phyloP scores from a whole-genome alignment of 352 stramenopile species.

The Phytophthora multivora region DNA sequence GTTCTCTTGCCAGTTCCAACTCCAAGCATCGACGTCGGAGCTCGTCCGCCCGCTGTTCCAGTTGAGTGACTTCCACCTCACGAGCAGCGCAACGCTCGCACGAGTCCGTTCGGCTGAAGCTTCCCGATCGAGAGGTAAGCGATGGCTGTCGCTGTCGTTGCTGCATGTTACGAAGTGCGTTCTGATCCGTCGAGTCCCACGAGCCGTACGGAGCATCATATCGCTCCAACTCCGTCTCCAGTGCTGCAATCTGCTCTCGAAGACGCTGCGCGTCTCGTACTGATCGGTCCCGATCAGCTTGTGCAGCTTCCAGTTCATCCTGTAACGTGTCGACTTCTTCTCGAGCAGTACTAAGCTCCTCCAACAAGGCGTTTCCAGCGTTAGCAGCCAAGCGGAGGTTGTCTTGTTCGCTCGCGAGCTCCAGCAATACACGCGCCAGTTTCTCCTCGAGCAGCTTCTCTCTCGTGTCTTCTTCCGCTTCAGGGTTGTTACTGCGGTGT shows the following conservation, averaged over 20 bases:
- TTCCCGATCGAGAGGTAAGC: conserved; percentile 14
- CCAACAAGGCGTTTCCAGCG: conserved; percentile 53
- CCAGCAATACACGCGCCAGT: conserved; percentile 44
- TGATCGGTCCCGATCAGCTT: conserved; percentile 22
- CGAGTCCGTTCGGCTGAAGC: conserved; percentile 15
- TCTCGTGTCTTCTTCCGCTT: conserved; percentile 21
- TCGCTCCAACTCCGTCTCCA: conserved; percentile 41
- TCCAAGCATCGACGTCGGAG: conserved; percentile 52
- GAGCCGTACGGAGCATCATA: conserved; percentile 11
- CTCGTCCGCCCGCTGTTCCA: conserved; percentile 34
- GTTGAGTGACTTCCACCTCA: conserved; percentile 19
- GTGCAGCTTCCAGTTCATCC: conserved; percentile 31
- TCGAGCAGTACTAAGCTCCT: conserved; percentile 38
- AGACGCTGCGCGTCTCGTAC: conserved; percentile 31
- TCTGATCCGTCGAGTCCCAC: conserved; percentile 8
- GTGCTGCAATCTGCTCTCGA: conserved; percentile 25
- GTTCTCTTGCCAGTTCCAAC: conserved; percentile 44
- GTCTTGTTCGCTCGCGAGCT: conserved; percentile 48
- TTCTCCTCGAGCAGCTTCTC: conserved; percentile 42
- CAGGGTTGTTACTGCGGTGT: conserved; percentile 25
- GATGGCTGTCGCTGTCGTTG: conserved; percentile 14
- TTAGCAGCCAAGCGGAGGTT: conserved; percentile 55
- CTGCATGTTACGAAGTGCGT: conserved; percentile 10
- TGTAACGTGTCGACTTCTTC: conserved; percentile 36
- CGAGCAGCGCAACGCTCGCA: conserved; percentile 29